Percentiles rank a stretch among this genome's conserved stretches.
These are phyloP conservation scores for Wickerhamomyces hampshirensis DNA, from an alignment of 805 yeast genomes.

Conservation along the genomic window DNA sequence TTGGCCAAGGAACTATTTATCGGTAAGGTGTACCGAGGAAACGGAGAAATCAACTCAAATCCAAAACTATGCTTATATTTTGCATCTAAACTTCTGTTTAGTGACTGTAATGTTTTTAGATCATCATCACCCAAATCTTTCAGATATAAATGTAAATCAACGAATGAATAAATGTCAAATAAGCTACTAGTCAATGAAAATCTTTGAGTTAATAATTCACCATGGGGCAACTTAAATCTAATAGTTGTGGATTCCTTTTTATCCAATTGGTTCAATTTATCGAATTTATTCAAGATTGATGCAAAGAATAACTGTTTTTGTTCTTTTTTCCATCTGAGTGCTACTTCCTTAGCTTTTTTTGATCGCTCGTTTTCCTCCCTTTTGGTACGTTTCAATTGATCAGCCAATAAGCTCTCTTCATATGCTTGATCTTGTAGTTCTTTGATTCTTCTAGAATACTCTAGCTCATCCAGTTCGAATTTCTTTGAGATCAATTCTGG, in stretches of 20 bases:
- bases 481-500: constrained; percentile 59
- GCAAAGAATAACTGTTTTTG: constrained; percentile 12
- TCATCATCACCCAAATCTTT: constrained; percentile 9
- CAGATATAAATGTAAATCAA: constrained; percentile 36
- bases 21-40: constrained; percentile 52
- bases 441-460: constrained; percentile 51
- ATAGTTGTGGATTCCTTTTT: constrained; percentile 36
- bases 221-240: constrained; percentile 52
- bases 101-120: constrained; percentile 3
- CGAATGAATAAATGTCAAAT: constrained; percentile 44
- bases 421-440: constrained; percentile 67
- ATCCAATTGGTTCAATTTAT: constrained; percentile 11
- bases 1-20: constrained; percentile 28
- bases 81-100: constrained; percentile 6
- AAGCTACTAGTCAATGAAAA: constrained; percentile 36
- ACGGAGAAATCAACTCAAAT: constrained; percentile 59
- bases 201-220: constrained; percentile 42
- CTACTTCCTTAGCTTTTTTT: constrained; percentile 14
- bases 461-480: constrained; percentile 55
- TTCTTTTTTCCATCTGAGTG: constrained; percentile 3
- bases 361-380: constrained; percentile 29
- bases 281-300: constrained; percentile 8
- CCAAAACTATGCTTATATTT: constrained; percentile 38
- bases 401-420: constrained; percentile 52
- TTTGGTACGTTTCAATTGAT: constrained; percentile 47